These are phyloP conservation scores for Pythium rishiriense DNA, from an alignment of 352 stramenopile species.

Conservation along the genomic window DNA sequence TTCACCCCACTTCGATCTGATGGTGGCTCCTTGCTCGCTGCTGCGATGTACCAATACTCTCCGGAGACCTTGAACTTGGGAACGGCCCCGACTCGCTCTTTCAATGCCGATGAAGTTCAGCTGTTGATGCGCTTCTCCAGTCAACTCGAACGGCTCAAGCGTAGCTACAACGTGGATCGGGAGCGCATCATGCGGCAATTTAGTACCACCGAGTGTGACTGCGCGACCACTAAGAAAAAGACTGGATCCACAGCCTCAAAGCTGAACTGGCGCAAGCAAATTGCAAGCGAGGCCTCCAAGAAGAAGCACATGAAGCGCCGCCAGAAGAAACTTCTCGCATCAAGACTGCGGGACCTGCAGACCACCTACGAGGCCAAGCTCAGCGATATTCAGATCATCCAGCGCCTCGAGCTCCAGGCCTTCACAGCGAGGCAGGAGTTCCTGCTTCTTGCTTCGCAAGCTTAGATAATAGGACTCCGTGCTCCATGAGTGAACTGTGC, in stretches of 20 bases:
- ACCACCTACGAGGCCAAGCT: conserved; percentile 17
- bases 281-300: conserved; percentile 53
- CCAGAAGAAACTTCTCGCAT: conserved; percentile 63
- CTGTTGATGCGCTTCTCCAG: conserved; percentile 24
- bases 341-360: conserved; percentile 29
- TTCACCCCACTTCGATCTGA: conserved; percentile 22
- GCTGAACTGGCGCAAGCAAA: conserved; percentile 54
- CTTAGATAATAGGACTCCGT: neutral
- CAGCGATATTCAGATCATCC: conserved; percentile 20
- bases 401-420: conserved; percentile 26
- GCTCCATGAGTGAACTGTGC: conserved; percentile 1
- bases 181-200: conserved; percentile 21
- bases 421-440: conserved; percentile 23
- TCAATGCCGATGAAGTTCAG: conserved; percentile 17
- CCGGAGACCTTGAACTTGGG: too few species aligned
- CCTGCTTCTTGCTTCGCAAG: conserved; percentile 13
- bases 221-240: conserved; percentile 18
- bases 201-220: conserved; percentile 16
- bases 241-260: neutral
- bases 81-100: neutral
- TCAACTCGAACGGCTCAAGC: conserved; percentile 18
- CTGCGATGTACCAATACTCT: conserved; percentile 18
- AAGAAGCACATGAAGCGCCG: conserved; percentile 74
- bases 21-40: conserved; percentile 14
- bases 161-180: conserved; percentile 13